These are phyloP conservation scores for Rhizophora apiculata DNA, from an alignment of 345 rosid genomes.

Conservation along the genomic window DNA sequence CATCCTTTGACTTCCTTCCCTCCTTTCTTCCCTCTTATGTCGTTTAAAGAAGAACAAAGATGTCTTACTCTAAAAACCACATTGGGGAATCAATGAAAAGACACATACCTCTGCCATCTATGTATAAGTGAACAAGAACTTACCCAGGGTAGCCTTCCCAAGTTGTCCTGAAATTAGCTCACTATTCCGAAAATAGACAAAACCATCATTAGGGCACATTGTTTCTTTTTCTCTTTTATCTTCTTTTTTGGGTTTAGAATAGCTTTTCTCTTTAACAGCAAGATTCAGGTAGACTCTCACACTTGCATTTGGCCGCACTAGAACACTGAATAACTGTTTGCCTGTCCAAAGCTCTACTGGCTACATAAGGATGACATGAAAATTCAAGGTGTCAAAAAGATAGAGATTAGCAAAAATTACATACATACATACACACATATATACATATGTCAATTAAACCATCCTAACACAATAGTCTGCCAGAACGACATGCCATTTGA, in stretches of 20 bases:
- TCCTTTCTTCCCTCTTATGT: no score
- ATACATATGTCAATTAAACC: neutral
- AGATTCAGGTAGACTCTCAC: slow-evolving; percentile 78
- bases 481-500: neutral
- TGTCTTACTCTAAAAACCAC: slow-evolving; percentile 1
- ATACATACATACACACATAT: neutral
- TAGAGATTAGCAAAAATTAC: neutral
- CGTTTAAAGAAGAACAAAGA: no score
- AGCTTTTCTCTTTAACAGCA: slow-evolving; percentile 72
- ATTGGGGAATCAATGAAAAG: neutral
- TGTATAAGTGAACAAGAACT: slow-evolving; percentile 20
- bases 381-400: slow-evolving; percentile 22
- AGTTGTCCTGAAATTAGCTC: slow-evolving; percentile 93
- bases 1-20: no score
- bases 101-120: neutral
- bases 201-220: slow-evolving; percentile 91
- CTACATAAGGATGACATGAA: slow-evolving; percentile 43
- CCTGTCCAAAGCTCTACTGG: slow-evolving; percentile 99
- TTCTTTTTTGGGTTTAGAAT: slow-evolving; percentile 49
- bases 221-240: slow-evolving; percentile 63
- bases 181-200: slow-evolving; percentile 90
- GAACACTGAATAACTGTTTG: slow-evolving; percentile 78
- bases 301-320: slow-evolving; percentile 78
- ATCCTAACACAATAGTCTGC: neutral
- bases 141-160: slow-evolving; percentile 95